Base-by-base conservation (phyloP, 2,329 filamentous ascomycete genomes). In the Aspergillus intermedius region DNA sequence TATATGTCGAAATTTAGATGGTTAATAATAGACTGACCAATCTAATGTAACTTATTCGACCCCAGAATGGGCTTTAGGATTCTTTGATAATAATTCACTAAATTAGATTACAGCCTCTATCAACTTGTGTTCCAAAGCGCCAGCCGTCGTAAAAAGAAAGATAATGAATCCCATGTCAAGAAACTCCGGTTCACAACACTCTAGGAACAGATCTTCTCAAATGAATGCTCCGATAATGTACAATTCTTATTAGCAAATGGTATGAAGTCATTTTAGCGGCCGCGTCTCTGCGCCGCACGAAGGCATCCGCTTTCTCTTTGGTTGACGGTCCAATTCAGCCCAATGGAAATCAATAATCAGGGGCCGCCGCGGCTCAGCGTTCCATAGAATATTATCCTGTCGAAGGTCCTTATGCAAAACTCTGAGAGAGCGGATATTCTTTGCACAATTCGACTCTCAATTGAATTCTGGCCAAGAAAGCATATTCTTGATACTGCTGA, bases 321-420 rank as follows among this genome's bases (percentile, higher is more conserved):
- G 49, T 44, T 13, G 54, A 32, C n/a, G 43, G 44, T 45, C 49
- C 48, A 60, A 42, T 9, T 32, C 42, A 39, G 41, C 54, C 2
- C 49, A 48, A 46, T 60, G 55, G 47, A 62, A 63, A 49, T 63
- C 57, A 46, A 57, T 56, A 40, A 59, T 55, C 22, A 60, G 45
- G 10, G 52, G 52, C 28, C 54, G 54, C 13, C 52, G 47, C 6
- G 58, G 51, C 46, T 63, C 60, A 22, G 46, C 10, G 49, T 55
- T 58, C 60, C 57, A 63, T 23, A 63, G 42, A 23, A 59, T 50
- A 50, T 62, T 62, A 4, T 56, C 47, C 10, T 19, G 49, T 15
- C 56, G 43, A 13, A 60, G 49, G 34, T 60, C 59, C 30, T 48
- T 41, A 43, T 61, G 57, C 7, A 54, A 40, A 17, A 63, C 48